Conservation (phyloP, 202 grass and related monocot genomes). For the Musa balbisiana region DNA sequence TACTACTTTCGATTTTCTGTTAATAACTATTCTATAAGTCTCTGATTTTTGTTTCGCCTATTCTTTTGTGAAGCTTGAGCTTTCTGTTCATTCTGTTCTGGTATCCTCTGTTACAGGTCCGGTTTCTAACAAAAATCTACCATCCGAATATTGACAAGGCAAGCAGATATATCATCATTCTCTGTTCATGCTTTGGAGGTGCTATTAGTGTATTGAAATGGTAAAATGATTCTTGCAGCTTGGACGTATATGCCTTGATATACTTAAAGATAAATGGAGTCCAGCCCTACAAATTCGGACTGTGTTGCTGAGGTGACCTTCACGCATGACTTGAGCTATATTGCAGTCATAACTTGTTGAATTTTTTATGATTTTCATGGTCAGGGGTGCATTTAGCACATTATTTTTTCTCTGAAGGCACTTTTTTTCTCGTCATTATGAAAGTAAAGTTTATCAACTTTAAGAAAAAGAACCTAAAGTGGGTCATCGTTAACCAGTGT, state of each 20-base stretch:
- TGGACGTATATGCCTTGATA: conserved; percentile 98
- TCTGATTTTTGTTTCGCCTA: neutral
- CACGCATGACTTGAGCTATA: neutral
- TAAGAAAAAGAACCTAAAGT: too few relatives aligned
- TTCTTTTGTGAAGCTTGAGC: neutral
- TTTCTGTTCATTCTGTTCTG: neutral
- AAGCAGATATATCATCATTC: conserved; percentile 16
- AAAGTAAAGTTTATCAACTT: too few relatives aligned
- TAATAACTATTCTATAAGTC: neutral
- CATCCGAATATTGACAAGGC: conserved; percentile 97
- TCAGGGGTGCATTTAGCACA: neutral
- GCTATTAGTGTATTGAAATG: conserved; percentile 12
- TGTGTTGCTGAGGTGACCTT: conserved; percentile 67
- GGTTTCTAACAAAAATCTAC: conserved; percentile 90
- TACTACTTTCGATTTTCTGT: neutral
- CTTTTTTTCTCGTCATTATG: too few relatives aligned
- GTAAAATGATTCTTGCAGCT: conserved; percentile 41
- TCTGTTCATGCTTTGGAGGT: conserved; percentile 1
- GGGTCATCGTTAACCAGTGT: too few relatives aligned
- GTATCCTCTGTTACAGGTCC: conserved; percentile 35
- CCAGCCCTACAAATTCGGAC: conserved; percentile 91
- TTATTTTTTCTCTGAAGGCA: too few relatives aligned
- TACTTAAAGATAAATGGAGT: conserved; percentile 97
- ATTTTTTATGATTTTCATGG: neutral
- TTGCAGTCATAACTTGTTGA: neutral